Conservation (phyloP, 1,284 basidiomycete genomes). For the Nidula niveotomentosa region DNA sequence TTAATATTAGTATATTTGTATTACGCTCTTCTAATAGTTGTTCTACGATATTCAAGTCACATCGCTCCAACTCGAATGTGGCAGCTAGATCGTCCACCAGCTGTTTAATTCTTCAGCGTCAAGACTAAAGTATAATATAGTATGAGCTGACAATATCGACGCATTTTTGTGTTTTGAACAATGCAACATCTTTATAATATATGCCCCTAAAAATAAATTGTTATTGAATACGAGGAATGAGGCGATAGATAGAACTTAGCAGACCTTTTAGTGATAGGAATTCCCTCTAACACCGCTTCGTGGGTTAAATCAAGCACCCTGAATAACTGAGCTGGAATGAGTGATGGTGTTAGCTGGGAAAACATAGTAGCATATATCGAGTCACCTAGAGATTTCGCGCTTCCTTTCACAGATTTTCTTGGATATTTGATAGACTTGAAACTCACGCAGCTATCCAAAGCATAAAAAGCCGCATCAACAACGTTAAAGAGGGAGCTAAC, state of each 20-base stretch:
- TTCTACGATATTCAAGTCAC: slow-evolving; percentile 76
- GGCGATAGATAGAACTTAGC: neutral
- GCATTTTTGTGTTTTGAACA: slow-evolving; percentile 74
- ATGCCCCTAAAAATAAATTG: slow-evolving; percentile 63
- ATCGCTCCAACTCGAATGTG: slow-evolving; percentile 70
- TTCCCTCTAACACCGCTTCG: slow-evolving; percentile 53
- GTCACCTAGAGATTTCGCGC: slow-evolving; percentile 54
- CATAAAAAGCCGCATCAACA: neutral
- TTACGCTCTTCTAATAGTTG: neutral
- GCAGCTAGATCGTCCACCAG: slow-evolving; percentile 88
- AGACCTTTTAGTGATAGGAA: slow-evolving; percentile 71
- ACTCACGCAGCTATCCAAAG: slow-evolving; percentile 8
- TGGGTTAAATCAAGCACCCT: slow-evolving; percentile 62
- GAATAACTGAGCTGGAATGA: slow-evolving; percentile 60
- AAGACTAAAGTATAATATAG: neutral
- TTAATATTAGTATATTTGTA: too few relatives aligned
- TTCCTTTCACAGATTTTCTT: slow-evolving; percentile 39
- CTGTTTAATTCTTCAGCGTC: slow-evolving; percentile 34
- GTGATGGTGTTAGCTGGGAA: neutral
- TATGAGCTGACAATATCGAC: slow-evolving; percentile 68
- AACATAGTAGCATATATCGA: slow-evolving; percentile 10
- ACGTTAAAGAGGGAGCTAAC: slow-evolving; percentile 4
- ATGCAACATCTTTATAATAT: slow-evolving; percentile 78
- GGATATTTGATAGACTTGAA: slow-evolving; percentile 30
- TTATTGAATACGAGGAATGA: too few relatives aligned